phyloP scores from a whole-genome alignment of 2,329 filamentous ascomycete species.

The Ascochyta rabiei region DNA sequence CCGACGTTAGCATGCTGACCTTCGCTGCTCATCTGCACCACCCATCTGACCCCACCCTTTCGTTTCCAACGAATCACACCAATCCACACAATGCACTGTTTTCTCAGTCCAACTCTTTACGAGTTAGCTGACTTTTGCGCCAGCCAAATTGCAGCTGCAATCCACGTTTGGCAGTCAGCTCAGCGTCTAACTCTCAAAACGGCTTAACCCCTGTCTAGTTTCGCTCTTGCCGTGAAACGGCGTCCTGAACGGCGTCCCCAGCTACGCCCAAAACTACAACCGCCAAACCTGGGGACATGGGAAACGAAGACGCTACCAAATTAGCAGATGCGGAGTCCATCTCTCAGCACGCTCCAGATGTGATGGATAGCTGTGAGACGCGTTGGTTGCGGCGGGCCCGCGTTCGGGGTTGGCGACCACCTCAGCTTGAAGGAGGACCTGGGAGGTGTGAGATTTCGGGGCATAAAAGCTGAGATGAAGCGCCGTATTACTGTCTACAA shows the following conservation, averaged over 20 bases:
- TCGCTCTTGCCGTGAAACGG: neutral
- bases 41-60: neutral
- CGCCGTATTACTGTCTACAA: neutral
- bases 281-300: constrained; percentile 5
- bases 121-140: neutral
- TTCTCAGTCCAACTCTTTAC: neutral
- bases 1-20: neutral
- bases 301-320: neutral
- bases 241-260: constrained; percentile 2
- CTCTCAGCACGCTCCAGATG: neutral
- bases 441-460: constrained; percentile 1
- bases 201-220: neutral
- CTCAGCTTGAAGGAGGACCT: constrained; percentile 8
- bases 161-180: neutral
- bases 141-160: constrained; percentile 13
- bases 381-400: constrained; percentile 1
- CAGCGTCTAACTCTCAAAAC: neutral
- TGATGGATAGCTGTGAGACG: neutral
- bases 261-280: constrained; percentile 1
- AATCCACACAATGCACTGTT: constrained; percentile 6
- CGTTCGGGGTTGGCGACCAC: neutral
- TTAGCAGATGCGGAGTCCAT: neutral
- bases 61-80: neutral
- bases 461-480: constrained; percentile 4
- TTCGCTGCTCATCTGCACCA: neutral